Evolutionary conservation across 352 stramenopile species (phyloP).

Genomic region (Phytopythium chamaehyphon): DNA sequence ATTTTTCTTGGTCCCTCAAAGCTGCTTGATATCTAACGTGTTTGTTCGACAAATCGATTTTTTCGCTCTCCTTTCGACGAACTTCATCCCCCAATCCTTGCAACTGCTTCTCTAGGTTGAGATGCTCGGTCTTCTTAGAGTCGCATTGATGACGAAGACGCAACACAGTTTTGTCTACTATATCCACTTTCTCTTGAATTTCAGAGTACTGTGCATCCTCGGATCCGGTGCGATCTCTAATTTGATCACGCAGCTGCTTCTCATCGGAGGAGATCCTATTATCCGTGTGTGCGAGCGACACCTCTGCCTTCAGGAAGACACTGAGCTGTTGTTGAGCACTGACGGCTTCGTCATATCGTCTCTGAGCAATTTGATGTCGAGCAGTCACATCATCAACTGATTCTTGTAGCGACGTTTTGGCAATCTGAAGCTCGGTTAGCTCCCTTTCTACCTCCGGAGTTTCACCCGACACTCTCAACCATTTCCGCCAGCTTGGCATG

Average conservation of each 20-base stretch:
- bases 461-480: slow-evolving; percentile 39
- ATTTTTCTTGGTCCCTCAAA: slow-evolving; percentile 38
- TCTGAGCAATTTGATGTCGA: background rate
- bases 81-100: slow-evolving; percentile 63
- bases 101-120: slow-evolving; percentile 39
- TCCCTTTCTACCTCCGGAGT: slow-evolving; percentile 43
- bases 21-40: slow-evolving; percentile 52
- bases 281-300: background rate
- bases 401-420: background rate
- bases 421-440: slow-evolving; percentile 40
- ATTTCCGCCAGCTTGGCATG: slow-evolving; percentile 71
- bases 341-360: background rate
- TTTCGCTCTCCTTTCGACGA: slow-evolving; percentile 47
- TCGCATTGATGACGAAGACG: slow-evolving; percentile 43
- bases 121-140: slow-evolving; percentile 46
- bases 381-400: background rate
- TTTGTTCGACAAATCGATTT: slow-evolving; percentile 40
- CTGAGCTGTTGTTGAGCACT: background rate
- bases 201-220: slow-evolving; percentile 39
- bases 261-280: background rate
- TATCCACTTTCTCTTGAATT: slow-evolving; percentile 38
- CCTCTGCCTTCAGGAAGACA: background rate
- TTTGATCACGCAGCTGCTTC: background rate
- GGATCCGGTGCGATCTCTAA: slow-evolving; percentile 19
- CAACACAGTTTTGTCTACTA: slow-evolving; percentile 63